A percentile compares a stretch with the other conserved stretches of the same genome.
Evolutionary conservation across 2,329 filamentous ascomycete species (phyloP).

Genomic region (Bipolaris zeicola): DNA sequence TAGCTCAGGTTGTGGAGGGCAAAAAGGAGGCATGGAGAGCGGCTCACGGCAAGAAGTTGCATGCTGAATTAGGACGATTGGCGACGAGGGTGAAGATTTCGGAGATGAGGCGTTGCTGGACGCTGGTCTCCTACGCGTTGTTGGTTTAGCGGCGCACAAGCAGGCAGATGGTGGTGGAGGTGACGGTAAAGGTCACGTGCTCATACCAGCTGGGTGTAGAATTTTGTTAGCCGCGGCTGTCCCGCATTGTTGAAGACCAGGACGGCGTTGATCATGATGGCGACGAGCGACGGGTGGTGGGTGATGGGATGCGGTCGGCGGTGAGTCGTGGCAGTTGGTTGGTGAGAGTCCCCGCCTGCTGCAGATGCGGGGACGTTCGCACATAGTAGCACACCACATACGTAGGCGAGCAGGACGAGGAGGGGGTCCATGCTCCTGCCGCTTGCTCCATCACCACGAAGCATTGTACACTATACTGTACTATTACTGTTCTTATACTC

Average conservation of each 20-base stretch:
- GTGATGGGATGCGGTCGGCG: neutral
- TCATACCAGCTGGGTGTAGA: slow-evolving; percentile 93
- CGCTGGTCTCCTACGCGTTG: slow-evolving; percentile 79
- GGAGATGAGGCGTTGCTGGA: slow-evolving; percentile 93
- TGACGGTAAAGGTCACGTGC: slow-evolving; percentile 22
- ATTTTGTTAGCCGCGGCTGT: slow-evolving; percentile 94
- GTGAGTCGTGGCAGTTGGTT: neutral
- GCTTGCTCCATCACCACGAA: slow-evolving; percentile 1
- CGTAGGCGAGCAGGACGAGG: neutral
- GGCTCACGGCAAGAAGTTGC: slow-evolving; percentile 85
- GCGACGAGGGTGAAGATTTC: slow-evolving; percentile 97
- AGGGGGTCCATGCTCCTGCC: slow-evolving; percentile 12
- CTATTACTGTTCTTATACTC: neutral
- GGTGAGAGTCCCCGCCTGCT: neutral
- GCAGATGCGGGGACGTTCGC: slow-evolving; percentile 12
- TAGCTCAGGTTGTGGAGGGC: slow-evolving; percentile 40
- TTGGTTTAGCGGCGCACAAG: neutral
- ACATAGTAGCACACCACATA: too few relatives aligned
- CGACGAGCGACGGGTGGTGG: neutral
- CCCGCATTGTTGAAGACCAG: slow-evolving; percentile 98
- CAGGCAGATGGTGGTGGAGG: neutral
- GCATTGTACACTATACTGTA: neutral
- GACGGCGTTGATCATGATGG: slow-evolving; percentile 93
- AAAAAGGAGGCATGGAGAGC: slow-evolving; percentile 11
- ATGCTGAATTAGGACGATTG: slow-evolving; percentile 87